Evolutionary conservation across 2,329 filamentous ascomycete genomes (phyloP).

Genomic region (Monosporascus cannonballus): DNA sequence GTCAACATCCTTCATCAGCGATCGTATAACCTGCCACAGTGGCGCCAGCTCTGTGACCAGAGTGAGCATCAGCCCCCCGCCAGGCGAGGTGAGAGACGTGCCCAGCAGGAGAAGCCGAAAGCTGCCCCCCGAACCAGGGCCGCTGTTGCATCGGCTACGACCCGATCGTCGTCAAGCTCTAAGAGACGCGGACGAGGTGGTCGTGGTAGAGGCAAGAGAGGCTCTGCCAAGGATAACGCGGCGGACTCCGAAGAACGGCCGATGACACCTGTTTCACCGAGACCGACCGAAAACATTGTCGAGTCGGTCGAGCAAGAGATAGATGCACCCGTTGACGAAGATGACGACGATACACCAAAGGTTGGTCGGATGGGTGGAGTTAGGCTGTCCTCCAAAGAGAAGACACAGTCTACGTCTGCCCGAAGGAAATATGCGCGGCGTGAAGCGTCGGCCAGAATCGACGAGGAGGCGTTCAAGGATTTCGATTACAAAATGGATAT

Average conservation of each 20-base stretch:
- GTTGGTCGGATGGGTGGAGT: conserved; percentile 45
- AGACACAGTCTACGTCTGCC: conserved; percentile 73
- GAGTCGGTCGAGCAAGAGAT: conserved; percentile 47
- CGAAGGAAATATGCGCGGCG: conserved; percentile 80
- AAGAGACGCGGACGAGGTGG: conserved; percentile 36
- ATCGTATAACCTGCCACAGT: conserved; percentile 94
- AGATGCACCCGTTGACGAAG: conserved; percentile 38
- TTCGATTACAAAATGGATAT: conserved; percentile 88
- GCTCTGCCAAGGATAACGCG: conserved; percentile 31
- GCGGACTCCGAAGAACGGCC: conserved; percentile 43
- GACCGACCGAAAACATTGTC: conserved; percentile 32
- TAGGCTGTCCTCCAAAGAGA: conserved; percentile 46
- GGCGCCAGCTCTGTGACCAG: conserved; percentile 88
- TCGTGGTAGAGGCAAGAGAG: conserved; percentile 31
- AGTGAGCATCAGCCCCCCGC: conserved; percentile 94
- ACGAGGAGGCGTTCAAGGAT: conserved; percentile 83
- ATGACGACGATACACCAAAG: conserved; percentile 35
- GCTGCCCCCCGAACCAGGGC: conserved; percentile 33
- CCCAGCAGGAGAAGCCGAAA: conserved; percentile 48
- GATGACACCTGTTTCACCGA: conserved; percentile 54
- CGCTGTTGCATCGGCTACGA: conserved; percentile 25
- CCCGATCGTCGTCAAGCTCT: conserved; percentile 17
- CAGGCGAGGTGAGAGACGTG: conserved; percentile 73
- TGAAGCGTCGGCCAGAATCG: conserved; percentile 71
- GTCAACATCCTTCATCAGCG: conserved; percentile 95